A percentile compares a stretch with the other conserved stretches of the same genome.
phyloP scores from a whole-genome alignment of 345 rosid species.

The Linum lewisii region DNA sequence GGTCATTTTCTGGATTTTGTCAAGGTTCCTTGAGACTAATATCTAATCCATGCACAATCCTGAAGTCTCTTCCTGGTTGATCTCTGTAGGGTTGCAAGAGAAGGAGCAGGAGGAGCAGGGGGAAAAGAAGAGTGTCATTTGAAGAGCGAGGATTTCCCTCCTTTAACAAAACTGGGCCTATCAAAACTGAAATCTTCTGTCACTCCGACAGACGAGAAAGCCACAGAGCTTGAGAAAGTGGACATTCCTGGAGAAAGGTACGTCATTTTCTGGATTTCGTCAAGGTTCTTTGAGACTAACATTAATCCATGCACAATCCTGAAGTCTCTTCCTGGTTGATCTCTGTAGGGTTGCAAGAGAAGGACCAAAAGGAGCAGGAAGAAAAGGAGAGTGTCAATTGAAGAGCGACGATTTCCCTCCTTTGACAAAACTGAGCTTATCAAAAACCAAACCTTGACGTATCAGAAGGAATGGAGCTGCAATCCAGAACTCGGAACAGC shows the following conservation, averaged over 20 bases:
- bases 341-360: background rate
- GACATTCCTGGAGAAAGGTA: slow-evolving; percentile 18
- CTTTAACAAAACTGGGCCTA: background rate
- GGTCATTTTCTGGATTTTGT: slow-evolving; percentile 7
- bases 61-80: background rate
- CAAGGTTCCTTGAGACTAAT: no score
- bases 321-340: background rate
- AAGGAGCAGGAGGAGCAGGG: background rate
- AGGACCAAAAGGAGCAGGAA: background rate
- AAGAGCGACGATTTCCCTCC: background rate
- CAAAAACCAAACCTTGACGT: no score
- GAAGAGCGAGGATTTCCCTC: background rate
- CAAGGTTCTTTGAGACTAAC: no score
- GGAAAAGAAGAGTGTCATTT: background rate
- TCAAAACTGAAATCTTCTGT: background rate
- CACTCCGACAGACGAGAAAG: background rate
- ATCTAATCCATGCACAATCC: background rate
- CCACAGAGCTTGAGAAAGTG: background rate
- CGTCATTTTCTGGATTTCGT: slow-evolving; percentile 6
- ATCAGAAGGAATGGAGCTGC: no score
- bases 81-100: background rate
- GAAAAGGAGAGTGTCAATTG: background rate
- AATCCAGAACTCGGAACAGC: no score
- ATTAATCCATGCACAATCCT: background rate
- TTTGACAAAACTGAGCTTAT: no score